Percentiles rank a stretch among this genome's conserved stretches.
These are phyloP conservation scores for Rhodotorula sphaerocarpa DNA, from an alignment of 768 basidiomycete species.

Conservation along the genomic window DNA sequence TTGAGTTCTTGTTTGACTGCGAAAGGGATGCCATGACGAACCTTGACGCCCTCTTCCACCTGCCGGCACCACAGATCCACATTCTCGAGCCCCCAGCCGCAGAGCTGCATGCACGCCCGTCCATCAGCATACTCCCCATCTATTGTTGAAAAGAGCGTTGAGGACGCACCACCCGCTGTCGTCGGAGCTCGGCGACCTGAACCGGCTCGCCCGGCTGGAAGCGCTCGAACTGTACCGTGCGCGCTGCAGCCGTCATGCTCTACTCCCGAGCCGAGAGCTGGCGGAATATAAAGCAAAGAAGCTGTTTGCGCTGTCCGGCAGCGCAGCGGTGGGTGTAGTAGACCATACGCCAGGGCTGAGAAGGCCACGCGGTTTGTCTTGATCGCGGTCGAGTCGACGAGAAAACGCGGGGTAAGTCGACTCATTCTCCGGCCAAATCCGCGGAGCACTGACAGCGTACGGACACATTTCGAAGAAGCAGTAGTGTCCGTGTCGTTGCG, in stretches of 20 bases:
- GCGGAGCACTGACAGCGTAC: too few relatives aligned
- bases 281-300: not conserved
- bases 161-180: constrained; percentile 17
- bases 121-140: too few relatives aligned
- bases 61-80: constrained; percentile 15
- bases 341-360: not conserved
- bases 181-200: constrained; percentile 7
- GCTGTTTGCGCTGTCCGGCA: not conserved
- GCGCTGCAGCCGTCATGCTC: not conserved
- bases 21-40: too few relatives aligned
- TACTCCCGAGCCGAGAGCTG: not conserved
- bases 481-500: too few relatives aligned
- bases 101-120: constrained; percentile 8
- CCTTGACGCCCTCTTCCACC: not conserved
- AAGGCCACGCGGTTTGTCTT: not conserved
- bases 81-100: constrained; percentile 12
- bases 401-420: too few relatives aligned
- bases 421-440: too few relatives aligned
- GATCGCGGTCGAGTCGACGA: too few relatives aligned
- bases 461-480: too few relatives aligned
- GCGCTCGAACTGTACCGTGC: not conserved
- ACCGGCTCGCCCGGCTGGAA: constrained; percentile 11
- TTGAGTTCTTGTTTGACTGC: too few relatives aligned
- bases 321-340: too few relatives aligned
- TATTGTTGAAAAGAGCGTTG: not conserved